phyloP scores from a whole-genome alignment of 2,329 filamentous ascomycete species.

The Trichoderma atroviride region DNA sequence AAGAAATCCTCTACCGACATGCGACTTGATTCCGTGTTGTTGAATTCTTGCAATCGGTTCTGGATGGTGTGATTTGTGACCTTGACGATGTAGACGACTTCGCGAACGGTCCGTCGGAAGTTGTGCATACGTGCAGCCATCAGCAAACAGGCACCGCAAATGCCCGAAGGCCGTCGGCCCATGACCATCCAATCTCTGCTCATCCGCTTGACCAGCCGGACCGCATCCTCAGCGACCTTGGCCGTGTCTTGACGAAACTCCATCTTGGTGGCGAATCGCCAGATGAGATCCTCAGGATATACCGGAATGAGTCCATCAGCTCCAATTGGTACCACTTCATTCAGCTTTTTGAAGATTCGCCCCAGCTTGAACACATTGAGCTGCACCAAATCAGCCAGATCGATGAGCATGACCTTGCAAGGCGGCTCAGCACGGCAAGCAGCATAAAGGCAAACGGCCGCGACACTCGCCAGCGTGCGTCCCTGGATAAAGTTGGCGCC shows the following conservation, averaged over 20 bases:
- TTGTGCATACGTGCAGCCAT: slow-evolving; percentile 98
- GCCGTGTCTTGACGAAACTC: slow-evolving; percentile 84
- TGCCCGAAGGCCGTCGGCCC: slow-evolving; percentile 87
- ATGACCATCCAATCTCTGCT: slow-evolving; percentile 96
- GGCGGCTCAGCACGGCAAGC: slow-evolving; percentile 78
- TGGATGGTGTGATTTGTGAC: slow-evolving; percentile 92
- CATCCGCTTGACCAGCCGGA: slow-evolving; percentile 88
- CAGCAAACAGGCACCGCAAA: slow-evolving; percentile 91
- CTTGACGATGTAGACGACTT: slow-evolving; percentile 98
- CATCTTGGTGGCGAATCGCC: slow-evolving; percentile 85
- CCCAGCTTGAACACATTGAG: slow-evolving; percentile 93
- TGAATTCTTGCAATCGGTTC: slow-evolving; percentile 90
- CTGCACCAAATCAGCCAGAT: slow-evolving; percentile 80
- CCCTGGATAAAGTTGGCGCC: slow-evolving; percentile 82
- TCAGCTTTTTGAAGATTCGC: slow-evolving; percentile 82
- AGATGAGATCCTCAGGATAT: slow-evolving; percentile 86
- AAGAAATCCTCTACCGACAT: slow-evolving; percentile 88
- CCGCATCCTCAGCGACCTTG: slow-evolving; percentile 84
- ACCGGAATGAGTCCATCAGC: slow-evolving; percentile 68
- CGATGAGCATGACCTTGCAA: slow-evolving; percentile 91
- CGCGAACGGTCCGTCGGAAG: slow-evolving; percentile 86
- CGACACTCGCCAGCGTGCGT: slow-evolving; percentile 80
- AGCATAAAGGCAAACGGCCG: slow-evolving; percentile 88
- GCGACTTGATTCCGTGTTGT: slow-evolving; percentile 77
- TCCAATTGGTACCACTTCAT: slow-evolving; percentile 70